Conservation (phyloP, 495 filamentous ascomycete genomes). For the Neurospora sp. region DNA sequence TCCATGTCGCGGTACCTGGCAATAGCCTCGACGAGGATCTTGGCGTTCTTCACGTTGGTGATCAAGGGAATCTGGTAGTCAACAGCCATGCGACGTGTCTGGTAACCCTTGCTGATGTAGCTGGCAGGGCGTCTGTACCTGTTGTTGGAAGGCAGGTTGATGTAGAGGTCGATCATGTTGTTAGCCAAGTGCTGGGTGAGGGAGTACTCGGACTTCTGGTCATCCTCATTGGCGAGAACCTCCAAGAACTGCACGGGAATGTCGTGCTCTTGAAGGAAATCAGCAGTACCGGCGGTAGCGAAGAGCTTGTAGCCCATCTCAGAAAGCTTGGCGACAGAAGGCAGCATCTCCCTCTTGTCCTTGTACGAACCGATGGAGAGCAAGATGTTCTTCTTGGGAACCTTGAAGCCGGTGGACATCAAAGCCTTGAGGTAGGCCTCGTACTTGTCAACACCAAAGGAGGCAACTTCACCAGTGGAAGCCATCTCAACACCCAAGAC, state of each 20-base stretch:
- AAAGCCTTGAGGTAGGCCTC: constrained; percentile 96
- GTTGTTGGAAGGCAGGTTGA: constrained; percentile 97
- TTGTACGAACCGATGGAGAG: constrained; percentile 95
- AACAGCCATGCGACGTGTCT: constrained; percentile 92
- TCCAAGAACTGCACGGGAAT: constrained; percentile 88
- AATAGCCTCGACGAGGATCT: constrained; percentile 91
- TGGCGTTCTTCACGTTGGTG: constrained; percentile 98
- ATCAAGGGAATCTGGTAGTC: constrained; percentile 97
- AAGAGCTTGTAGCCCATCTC: constrained; percentile 89
- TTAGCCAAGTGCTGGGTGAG: constrained; percentile 91
- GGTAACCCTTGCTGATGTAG: constrained; percentile 97
- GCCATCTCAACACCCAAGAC: constrained; percentile 98
- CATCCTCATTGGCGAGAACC: constrained; percentile 57
- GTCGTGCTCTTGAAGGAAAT: constrained; percentile 86
- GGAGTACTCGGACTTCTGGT: constrained; percentile 92
- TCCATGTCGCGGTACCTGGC: constrained; percentile 77
- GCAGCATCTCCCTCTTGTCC: constrained; percentile 94
- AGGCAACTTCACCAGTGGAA: constrained; percentile 95
- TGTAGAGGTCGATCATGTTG: constrained; percentile 95
- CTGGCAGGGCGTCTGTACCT: constrained; percentile 89
- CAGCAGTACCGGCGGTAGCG: constrained; percentile 89
- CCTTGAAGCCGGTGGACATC: constrained; percentile 87
- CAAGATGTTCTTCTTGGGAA: constrained; percentile 94
- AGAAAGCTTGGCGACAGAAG: constrained; percentile 79
- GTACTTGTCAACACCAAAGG: constrained; percentile 90